phyloP scores from a whole-genome alignment of 345 rosid species.

The Lumnitzera littorea region DNA sequence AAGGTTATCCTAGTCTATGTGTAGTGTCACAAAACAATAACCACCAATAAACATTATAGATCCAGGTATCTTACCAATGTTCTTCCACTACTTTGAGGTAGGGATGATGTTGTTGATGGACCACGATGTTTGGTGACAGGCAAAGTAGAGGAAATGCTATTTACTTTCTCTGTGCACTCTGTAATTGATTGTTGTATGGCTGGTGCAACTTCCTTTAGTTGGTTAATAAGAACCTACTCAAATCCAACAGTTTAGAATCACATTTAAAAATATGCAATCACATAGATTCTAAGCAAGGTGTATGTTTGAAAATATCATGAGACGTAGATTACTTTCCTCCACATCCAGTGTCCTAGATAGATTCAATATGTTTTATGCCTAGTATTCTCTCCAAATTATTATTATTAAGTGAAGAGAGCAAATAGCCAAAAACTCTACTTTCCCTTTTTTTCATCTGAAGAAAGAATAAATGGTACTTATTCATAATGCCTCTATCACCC shows the following conservation, averaged over 20 bases:
- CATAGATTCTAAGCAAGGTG: not conserved
- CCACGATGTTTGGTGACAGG: conserved; percentile 55
- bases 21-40: not conserved
- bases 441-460: too few relatives aligned
- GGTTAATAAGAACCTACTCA: conserved; percentile 83
- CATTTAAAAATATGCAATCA: conserved; percentile 3
- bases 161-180: conserved; percentile 74
- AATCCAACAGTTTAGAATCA: conserved; percentile 16
- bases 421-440: too few relatives aligned
- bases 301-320: too few relatives aligned
- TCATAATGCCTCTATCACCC: too few relatives aligned
- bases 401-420: too few relatives aligned
- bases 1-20: not conserved
- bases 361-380: too few relatives aligned
- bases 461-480: too few relatives aligned
- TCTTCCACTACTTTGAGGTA: conserved; percentile 74
- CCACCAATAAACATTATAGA: not conserved
- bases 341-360: too few relatives aligned
- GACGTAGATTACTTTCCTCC: too few relatives aligned
- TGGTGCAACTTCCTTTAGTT: conserved; percentile 88
- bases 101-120: conserved; percentile 53
- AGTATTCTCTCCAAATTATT: too few relatives aligned
- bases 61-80: conserved; percentile 38
- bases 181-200: conserved; percentile 79
- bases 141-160: conserved; percentile 53